Conservation (phyloP, 176 grass and related monocot species). For the Canna indica region DNA sequence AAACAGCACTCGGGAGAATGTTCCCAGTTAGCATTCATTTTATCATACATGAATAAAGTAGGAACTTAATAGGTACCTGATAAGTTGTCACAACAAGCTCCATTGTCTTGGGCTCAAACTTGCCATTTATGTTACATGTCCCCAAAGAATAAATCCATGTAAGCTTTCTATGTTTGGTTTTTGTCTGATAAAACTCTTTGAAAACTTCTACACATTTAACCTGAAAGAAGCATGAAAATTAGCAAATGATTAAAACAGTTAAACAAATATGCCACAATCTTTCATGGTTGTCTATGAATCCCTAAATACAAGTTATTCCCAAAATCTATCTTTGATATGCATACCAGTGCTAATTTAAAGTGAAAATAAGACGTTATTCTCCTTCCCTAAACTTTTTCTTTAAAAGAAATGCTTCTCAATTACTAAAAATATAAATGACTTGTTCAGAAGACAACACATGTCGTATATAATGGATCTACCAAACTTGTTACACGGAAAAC, state of each 20-base stretch:
- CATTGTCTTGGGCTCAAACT: constrained; percentile 76
- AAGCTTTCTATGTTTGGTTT: constrained; percentile 94
- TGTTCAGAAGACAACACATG: background rate
- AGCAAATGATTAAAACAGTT: background rate
- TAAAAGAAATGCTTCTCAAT: too few species aligned
- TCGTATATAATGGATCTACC: too few species aligned
- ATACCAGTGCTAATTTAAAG: background rate
- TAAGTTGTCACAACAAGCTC: constrained; percentile 95
- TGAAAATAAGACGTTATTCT: background rate
- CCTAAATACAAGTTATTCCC: background rate
- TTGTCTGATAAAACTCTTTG: constrained; percentile 87
- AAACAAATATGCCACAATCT: background rate
- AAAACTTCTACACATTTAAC: constrained; percentile 98
- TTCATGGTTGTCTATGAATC: background rate
- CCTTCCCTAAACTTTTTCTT: too few species aligned
- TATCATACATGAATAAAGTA: background rate
- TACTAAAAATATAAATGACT: background rate
- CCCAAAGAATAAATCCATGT: constrained; percentile 99
- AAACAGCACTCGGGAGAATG: background rate
- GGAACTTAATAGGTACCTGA: constrained; percentile 36
- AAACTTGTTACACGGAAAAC: background rate
- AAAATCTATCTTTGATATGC: background rate
- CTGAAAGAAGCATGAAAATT: constrained; percentile 19
- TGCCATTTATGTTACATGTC: constrained; percentile 80
- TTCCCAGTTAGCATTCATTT: background rate